Evolutionary conservation across 2,329 filamentous ascomycete species (phyloP).

Genomic region (Teratosphaeria zuluensis): DNA sequence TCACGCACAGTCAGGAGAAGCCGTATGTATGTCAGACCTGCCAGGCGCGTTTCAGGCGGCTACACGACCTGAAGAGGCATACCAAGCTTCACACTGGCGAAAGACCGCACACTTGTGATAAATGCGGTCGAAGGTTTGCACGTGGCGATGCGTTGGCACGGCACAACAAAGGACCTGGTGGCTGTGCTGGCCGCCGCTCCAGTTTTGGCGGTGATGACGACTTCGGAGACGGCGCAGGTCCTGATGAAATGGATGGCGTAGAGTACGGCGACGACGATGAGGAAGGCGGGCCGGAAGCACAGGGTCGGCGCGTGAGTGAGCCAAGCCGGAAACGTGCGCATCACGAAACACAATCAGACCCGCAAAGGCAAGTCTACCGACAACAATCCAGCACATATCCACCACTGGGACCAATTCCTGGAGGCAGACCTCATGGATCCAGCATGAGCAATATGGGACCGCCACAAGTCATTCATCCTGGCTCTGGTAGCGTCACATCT

Average conservation of each 20-base stretch:
- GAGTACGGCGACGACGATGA: slow-evolving; percentile 55
- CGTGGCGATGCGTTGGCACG: slow-evolving; percentile 88
- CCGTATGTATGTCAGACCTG: slow-evolving; percentile 93
- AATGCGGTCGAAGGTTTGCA: slow-evolving; percentile 90
- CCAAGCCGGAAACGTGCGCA: slow-evolving; percentile 68
- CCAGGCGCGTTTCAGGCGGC: slow-evolving; percentile 77
- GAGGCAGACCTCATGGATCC: slow-evolving; percentile 21
- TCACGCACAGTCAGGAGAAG: slow-evolving; percentile 98
- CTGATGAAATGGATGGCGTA: slow-evolving; percentile 55
- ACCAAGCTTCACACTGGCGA: slow-evolving; percentile 95
- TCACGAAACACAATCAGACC: slow-evolving; percentile 48
- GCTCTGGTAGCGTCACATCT: slow-evolving; percentile 21
- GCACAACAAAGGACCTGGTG: slow-evolving; percentile 90
- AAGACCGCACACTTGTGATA: slow-evolving; percentile 86
- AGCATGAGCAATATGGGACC: slow-evolving; percentile 25
- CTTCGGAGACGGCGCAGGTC: slow-evolving; percentile 40
- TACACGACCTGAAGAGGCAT: slow-evolving; percentile 93
- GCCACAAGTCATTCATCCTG: slow-evolving; percentile 25
- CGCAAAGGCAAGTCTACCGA: slow-evolving; percentile 48
- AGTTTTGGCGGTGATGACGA: slow-evolving; percentile 79
- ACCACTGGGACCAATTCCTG: slow-evolving; percentile 42
- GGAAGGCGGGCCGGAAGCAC: slow-evolving; percentile 40
- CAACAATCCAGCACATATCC: slow-evolving; percentile 69
- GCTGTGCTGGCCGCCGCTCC: slow-evolving; percentile 81
- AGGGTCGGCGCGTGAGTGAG: slow-evolving; percentile 55